Conservation (phyloP, 345 rosid species). For the Combretum micranthum region DNA sequence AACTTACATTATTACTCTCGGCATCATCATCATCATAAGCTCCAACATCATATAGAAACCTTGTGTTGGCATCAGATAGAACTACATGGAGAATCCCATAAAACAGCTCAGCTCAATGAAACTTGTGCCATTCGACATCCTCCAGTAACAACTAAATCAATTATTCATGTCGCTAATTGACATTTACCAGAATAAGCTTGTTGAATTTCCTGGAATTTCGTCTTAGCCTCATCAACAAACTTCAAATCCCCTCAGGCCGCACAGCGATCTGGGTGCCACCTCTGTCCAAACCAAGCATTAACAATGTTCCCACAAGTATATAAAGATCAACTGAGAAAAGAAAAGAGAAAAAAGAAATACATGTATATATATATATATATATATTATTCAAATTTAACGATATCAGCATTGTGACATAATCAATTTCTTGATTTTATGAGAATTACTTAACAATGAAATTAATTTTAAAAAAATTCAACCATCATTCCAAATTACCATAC, state of each 20-base stretch:
- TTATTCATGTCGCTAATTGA: too few species aligned
- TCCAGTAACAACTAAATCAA: conserved; percentile 10
- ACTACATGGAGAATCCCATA: conserved; percentile 26
- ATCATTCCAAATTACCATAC: too few species aligned
- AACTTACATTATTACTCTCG: conserved; percentile 33
- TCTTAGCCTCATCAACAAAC: conserved; percentile 69
- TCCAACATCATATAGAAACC: conserved; percentile 83
- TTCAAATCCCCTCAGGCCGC: conserved; percentile 45
- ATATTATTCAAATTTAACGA: too few species aligned
- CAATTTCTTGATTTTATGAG: too few species aligned
- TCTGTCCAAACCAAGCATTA: conserved; percentile 25
- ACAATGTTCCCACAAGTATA: too few species aligned
- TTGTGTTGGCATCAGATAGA: conserved; percentile 70
- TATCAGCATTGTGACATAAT: too few species aligned
- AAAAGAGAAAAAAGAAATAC: neutral
- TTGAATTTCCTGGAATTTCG: conserved; percentile 68
- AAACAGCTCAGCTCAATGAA: conserved; percentile 1
- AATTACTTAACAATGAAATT: too few species aligned
- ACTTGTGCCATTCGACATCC: conserved; percentile 15
- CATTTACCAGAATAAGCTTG: conserved; percentile 66
- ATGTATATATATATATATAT: too few species aligned
- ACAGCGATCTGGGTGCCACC: conserved; percentile 96
- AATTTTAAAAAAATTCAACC: too few species aligned
- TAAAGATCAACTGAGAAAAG: too few species aligned
- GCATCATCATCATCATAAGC: conserved; percentile 62